A percentile compares a stretch with the other conserved stretches of the same genome.
Conservation (phyloP, 768 basidiomycete species). For the Multifurca ochricompacta region DNA sequence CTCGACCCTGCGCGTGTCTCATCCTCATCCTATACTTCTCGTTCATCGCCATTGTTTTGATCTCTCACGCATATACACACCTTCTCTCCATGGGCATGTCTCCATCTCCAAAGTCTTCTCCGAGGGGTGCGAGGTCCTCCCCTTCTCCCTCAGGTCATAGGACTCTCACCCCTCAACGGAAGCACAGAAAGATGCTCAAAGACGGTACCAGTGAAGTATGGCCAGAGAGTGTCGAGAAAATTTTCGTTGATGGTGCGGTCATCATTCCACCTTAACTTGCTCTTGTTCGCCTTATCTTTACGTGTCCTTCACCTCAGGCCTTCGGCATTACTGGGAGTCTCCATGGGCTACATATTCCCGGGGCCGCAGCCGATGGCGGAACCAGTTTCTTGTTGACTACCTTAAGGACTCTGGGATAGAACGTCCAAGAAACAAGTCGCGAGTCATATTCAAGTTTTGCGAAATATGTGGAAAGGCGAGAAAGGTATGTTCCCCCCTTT, state of each 20-base stretch:
- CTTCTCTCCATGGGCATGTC: constrained; percentile 21
- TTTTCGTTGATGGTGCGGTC: constrained; percentile 63
- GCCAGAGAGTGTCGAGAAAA: constrained; percentile 69
- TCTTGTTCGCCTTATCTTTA: constrained; percentile 3
- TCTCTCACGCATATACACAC: constrained; percentile 16
- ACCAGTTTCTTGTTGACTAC: constrained; percentile 80
- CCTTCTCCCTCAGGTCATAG: constrained; percentile 25
- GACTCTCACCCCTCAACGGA: constrained; percentile 65
- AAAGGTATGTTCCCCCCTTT: constrained; percentile 41
- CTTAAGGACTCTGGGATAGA: constrained; percentile 60
- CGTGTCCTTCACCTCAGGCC: constrained; percentile 36
- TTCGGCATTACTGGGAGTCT: constrained; percentile 71
- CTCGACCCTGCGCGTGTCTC: not conserved
- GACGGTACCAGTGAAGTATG: constrained; percentile 74
- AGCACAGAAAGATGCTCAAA: constrained; percentile 79
- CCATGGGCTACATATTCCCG: constrained; percentile 76
- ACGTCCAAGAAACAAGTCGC: constrained; percentile 85
- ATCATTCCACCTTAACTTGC: not conserved
- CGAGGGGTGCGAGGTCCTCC: constrained; percentile 8
- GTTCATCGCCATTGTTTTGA: not conserved
- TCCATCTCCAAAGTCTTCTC: constrained; percentile 26
- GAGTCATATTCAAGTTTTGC: constrained; percentile 77
- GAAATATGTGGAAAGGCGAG: constrained; percentile 86
- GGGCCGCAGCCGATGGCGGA: constrained; percentile 73
- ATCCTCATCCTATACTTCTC: not conserved